Evolutionary conservation across 202 grass and related monocot species (phyloP), one percentile per base, ranked within the genome.

Genomic region (Carex sylvatica): DNA sequence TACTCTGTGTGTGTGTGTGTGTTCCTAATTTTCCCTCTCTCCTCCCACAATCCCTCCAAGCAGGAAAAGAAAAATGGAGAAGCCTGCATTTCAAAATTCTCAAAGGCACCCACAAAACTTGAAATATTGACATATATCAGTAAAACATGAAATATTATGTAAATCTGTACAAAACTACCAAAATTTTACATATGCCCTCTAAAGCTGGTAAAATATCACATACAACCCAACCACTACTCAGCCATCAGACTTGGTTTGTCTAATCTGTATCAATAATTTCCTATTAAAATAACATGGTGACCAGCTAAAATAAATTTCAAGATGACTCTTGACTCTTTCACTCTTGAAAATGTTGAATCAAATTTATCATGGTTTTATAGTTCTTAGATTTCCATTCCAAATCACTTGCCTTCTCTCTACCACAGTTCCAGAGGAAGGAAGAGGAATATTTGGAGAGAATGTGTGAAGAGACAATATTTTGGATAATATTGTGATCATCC

Each of bases 351-450:
- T 22, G 46, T 10, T 20, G 3, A 20, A 70, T 70, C 38, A 49
- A 46, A 72, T 13, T 70, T 70, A 70, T 70, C 35, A 42, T 44
- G 66, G 66, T 44, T 65, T 67, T 70, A 22, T 70, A 22, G 15
- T 70, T 70, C 18, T 35, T 44, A 69, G n/a, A 9, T 69, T 69
- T 18, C 16, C 2, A 40, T 20, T 62, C 60, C 20, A 62, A 23
- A 62, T 62, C 60, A 62, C 19, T 11, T 2, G 9, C 19, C 16
- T 66, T 18, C 64, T 68, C 65, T 70, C 9, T 42, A 46, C 36
- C 38, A 70, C 38, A 20, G 18, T 46, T 44, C 3, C 67, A 70
- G 36, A 44, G 36, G 19, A 70, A 18, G 30, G 36, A 22, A 5
- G 2, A 42, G 66, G 38, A 22, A 44, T 14, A 70, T 42, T 44